Conservation (phyloP, 129 eudicot species). For the Chrysanthemum lavandulifolium region DNA sequence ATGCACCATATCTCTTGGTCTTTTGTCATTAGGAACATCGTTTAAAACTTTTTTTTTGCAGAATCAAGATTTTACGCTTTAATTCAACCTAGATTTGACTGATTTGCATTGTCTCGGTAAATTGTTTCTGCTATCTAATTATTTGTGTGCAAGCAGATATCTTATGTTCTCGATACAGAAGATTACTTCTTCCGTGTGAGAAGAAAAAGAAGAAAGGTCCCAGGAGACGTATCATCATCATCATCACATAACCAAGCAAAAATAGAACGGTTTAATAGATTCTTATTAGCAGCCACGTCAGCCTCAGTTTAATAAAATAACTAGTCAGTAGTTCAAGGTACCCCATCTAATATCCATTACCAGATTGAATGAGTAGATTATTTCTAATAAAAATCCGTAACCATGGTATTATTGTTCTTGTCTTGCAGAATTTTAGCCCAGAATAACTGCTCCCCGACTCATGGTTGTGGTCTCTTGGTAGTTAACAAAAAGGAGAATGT, state of each 20-base stretch:
- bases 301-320: constrained; percentile 28
- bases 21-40: not conserved
- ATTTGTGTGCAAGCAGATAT: constrained; percentile 52
- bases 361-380: not conserved
- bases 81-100: not conserved
- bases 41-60: not conserved
- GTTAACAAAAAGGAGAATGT: constrained; percentile 1
- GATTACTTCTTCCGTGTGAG: constrained; percentile 65
- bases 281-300: constrained; percentile 42
- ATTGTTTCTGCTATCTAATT: constrained; percentile 9
- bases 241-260: constrained; percentile 33
- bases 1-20: not conserved
- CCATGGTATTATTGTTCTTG: not conserved
- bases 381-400: not conserved
- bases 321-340: constrained; percentile 21
- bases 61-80: not conserved
- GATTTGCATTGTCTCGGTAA: not conserved
- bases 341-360: not conserved
- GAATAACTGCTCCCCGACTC: constrained; percentile 19
- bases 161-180: constrained; percentile 91
- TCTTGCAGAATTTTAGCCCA: constrained; percentile 21
- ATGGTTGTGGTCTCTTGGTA: constrained; percentile 21
- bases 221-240: constrained; percentile 20
- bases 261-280: constrained; percentile 57
- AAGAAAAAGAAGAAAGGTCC: constrained; percentile 36